A percentile compares a stretch with the other conserved stretches of the same genome.
Conservation (phyloP, 805 yeast species). For the Suhomyces emberorum region DNA sequence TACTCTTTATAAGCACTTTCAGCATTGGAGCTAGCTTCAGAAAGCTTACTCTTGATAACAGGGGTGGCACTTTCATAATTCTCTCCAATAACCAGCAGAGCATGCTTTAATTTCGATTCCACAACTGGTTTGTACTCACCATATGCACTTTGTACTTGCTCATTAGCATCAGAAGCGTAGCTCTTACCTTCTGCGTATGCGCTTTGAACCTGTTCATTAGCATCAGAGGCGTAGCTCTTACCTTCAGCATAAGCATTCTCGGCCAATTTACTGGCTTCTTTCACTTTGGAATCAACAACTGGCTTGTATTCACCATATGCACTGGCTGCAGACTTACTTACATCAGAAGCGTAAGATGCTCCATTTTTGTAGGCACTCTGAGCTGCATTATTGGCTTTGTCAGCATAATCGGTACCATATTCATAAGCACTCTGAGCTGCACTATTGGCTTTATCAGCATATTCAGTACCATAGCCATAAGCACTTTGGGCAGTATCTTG, state of each 20-base stretch:
- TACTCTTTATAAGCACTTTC: conserved; percentile 8
- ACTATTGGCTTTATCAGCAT: neutral
- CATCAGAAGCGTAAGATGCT: conserved; percentile 1
- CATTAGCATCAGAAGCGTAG: conserved; percentile 3
- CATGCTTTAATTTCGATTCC: neutral
- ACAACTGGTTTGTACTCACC: neutral
- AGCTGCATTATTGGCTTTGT: conserved; percentile 6
- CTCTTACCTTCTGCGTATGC: conserved; percentile 1
- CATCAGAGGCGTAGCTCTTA: conserved; percentile 2
- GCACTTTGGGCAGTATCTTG: conserved; percentile 1
- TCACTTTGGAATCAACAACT: conserved; percentile 1
- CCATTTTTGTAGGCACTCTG: conserved; percentile 1
- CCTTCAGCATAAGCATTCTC: conserved; percentile 8
- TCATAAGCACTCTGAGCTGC: conserved; percentile 2
- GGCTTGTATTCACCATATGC: conserved; percentile 1
- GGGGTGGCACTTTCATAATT: conserved; percentile 2
- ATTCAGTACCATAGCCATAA: neutral
- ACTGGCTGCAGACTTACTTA: neutral
- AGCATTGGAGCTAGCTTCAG: conserved; percentile 7
- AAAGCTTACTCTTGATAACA: neutral
- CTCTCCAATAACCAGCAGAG: neutral
- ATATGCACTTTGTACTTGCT: conserved; percentile 1
- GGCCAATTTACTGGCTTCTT: too few species aligned
- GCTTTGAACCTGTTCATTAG: conserved; percentile 1
- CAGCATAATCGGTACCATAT: conserved; percentile 1